A percentile compares a stretch with the other conserved stretches of the same genome.
Evolutionary conservation across 164 flowering plant genomes (phyloP).

Genomic region (Vitis riparia): DNA sequence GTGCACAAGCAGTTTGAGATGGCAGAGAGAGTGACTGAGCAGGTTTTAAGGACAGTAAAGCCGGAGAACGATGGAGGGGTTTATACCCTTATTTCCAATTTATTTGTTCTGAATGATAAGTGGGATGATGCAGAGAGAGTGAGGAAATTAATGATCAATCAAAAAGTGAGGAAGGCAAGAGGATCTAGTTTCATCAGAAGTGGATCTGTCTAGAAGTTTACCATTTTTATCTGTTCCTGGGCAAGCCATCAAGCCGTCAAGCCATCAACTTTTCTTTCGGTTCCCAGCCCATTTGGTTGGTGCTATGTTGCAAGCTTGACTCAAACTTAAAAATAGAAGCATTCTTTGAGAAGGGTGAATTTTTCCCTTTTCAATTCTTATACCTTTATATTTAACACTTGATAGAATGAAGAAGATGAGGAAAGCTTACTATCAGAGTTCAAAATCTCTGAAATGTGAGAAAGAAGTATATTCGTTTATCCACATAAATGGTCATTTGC

Average conservation of each 20-base stretch:
- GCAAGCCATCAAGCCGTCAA: not conserved
- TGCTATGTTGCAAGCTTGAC: too few species aligned
- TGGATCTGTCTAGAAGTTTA: not conserved
- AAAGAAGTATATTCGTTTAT: too few species aligned
- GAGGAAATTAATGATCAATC: conserved; percentile 43
- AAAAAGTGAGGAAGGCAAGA: conserved; percentile 49
- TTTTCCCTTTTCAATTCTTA: not conserved
- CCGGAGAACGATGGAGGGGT: conserved; percentile 71
- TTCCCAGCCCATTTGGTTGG: not conserved
- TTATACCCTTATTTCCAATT: conserved; percentile 50
- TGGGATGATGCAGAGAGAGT: conserved; percentile 56
- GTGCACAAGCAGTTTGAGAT: conserved; percentile 54
- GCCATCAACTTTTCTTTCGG: not conserved
- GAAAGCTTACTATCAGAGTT: too few species aligned
- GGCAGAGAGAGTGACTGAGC: conserved; percentile 57
- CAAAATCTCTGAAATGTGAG: too few species aligned
- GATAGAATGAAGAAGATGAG: too few species aligned
- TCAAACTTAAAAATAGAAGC: not conserved
- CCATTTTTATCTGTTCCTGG: not conserved
- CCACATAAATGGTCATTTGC: too few species aligned
- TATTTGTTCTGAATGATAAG: conserved; percentile 50
- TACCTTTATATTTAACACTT: not conserved
- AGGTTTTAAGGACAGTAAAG: conserved; percentile 35
- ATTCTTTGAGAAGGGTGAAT: not conserved
- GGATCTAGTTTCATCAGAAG: conserved; percentile 52